These are phyloP conservation scores for Gossypium rotundifolium DNA, from an alignment of 345 rosid genomes.

Conservation along the genomic window DNA sequence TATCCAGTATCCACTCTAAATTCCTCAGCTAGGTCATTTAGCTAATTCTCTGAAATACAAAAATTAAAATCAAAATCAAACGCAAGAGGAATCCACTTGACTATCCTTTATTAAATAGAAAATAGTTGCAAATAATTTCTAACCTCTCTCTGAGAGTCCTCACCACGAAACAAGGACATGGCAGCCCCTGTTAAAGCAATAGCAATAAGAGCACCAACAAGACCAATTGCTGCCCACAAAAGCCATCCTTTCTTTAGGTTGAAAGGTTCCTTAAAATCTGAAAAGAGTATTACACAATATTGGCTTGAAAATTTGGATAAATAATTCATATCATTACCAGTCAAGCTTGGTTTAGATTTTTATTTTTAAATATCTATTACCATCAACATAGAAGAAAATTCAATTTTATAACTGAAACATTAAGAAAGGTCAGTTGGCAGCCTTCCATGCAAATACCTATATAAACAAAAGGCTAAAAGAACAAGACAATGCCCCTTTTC, in stretches of 20 bases:
- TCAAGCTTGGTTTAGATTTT: no score
- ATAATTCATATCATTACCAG: no score
- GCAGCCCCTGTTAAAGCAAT: constrained; percentile 40
- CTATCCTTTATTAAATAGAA: not conserved
- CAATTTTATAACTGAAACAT: no score
- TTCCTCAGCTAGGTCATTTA: not conserved
- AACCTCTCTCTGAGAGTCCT: constrained; percentile 61
- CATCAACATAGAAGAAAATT: not conserved
- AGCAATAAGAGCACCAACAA: constrained; percentile 42
- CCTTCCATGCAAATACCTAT: not conserved
- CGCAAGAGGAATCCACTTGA: not conserved
- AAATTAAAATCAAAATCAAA: not conserved
- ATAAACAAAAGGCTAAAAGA: not conserved
- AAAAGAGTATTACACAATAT: constrained; percentile 8
- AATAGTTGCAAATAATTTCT: constrained; percentile 17
- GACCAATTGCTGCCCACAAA: constrained; percentile 61
- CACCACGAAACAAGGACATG: constrained; percentile 44
- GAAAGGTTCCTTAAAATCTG: constrained; percentile 73
- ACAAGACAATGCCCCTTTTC: not conserved
- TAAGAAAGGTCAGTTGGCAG: no score
- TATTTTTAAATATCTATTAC: not conserved
- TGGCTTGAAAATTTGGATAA: not conserved
- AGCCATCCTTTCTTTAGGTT: constrained; percentile 56
- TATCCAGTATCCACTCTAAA: constrained; percentile 8
- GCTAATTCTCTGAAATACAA: not conserved